Evolutionary conservation across 768 basidiomycete species (phyloP).

Genomic region (Psilocybe subaeruginosa): DNA sequence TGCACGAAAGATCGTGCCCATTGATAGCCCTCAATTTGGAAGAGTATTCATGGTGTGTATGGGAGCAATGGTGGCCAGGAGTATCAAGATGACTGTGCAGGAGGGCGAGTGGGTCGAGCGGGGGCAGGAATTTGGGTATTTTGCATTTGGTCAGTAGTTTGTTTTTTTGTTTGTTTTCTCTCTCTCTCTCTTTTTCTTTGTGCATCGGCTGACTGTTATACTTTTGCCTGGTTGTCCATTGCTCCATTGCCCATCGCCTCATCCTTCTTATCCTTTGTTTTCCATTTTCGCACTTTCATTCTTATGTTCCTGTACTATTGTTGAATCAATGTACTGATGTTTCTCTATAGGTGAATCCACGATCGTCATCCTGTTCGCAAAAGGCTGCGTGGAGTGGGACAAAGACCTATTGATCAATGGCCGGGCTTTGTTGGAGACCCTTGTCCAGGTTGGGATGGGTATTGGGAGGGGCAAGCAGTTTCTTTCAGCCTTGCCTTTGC

Average conservation of each 20-base stretch:
- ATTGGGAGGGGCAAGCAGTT: slow-evolving; percentile 49
- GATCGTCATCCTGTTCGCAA: slow-evolving; percentile 89
- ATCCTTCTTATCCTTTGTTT: too few species aligned
- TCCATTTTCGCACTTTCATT: neutral
- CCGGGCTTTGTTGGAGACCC: slow-evolving; percentile 84
- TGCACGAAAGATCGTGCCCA: slow-evolving; percentile 88
- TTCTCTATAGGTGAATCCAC: slow-evolving; percentile 76
- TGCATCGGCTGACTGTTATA: too few species aligned
- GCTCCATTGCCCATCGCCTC: too few species aligned
- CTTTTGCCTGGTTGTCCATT: too few species aligned
- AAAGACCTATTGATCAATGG: slow-evolving; percentile 88
- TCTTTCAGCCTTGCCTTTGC: too few species aligned
- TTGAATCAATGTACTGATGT: too few species aligned
- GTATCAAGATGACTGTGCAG: slow-evolving; percentile 83
- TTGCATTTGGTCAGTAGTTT: slow-evolving; percentile 80
- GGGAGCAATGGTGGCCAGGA: slow-evolving; percentile 96
- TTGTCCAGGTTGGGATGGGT: slow-evolving; percentile 87
- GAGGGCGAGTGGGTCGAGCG: slow-evolving; percentile 82
- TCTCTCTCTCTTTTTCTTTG: neutral
- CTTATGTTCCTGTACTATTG: too few species aligned
- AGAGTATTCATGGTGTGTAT: slow-evolving; percentile 91
- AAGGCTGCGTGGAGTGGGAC: slow-evolving; percentile 85
- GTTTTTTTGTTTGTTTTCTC: slow-evolving; percentile 3
- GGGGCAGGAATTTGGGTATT: slow-evolving; percentile 92
- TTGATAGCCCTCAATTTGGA: slow-evolving; percentile 89